These are phyloP conservation scores for Ceratocystiopsis brevicomis DNA, from an alignment of 2,329 filamentous ascomycete genomes.

Conservation along the genomic window DNA sequence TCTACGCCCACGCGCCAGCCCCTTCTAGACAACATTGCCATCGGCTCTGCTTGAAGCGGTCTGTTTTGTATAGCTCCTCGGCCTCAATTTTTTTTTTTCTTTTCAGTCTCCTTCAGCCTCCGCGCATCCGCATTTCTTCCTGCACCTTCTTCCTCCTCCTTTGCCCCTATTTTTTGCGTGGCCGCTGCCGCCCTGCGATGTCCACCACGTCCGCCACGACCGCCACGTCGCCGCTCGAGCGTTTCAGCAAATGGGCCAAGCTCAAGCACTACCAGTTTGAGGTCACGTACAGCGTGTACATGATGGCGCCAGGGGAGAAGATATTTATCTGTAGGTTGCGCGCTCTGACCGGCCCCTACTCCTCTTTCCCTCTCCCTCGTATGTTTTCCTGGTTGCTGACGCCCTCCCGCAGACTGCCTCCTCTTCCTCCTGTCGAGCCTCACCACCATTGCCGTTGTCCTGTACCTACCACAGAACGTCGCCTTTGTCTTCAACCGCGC, in stretches of 20 bases:
- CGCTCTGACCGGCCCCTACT: too few species aligned
- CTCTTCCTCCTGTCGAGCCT: conserved; percentile 80
- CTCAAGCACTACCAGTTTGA: conserved; percentile 97
- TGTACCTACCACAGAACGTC: conserved; percentile 89
- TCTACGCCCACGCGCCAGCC: too few species aligned
- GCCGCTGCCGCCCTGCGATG: neutral
- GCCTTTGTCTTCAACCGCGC: conserved; percentile 63
- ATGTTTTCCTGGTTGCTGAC: neutral
- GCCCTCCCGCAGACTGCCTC: conserved; percentile 50
- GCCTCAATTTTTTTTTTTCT: too few species aligned
- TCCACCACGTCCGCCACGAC: conserved; percentile 10
- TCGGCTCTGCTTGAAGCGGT: too few species aligned
- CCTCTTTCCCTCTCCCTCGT: too few species aligned
- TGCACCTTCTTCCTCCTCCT: too few species aligned
- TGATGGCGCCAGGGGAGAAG: conserved; percentile 91
- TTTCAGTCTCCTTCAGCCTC: too few species aligned
- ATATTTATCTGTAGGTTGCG: conserved; percentile 74
- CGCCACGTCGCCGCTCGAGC: conserved; percentile 25
- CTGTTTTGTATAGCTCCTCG: too few species aligned
- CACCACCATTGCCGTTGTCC: conserved; percentile 65
- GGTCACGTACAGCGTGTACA: conserved; percentile 90
- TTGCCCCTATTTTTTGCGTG: too few species aligned
- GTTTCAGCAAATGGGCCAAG: conserved; percentile 67
- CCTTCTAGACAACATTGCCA: too few species aligned
- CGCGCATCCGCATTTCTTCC: too few species aligned